These are phyloP conservation scores for Debaryomycetaceae sp. DNA, from an alignment of 1,139 yeast genomes.

Conservation along the genomic window DNA sequence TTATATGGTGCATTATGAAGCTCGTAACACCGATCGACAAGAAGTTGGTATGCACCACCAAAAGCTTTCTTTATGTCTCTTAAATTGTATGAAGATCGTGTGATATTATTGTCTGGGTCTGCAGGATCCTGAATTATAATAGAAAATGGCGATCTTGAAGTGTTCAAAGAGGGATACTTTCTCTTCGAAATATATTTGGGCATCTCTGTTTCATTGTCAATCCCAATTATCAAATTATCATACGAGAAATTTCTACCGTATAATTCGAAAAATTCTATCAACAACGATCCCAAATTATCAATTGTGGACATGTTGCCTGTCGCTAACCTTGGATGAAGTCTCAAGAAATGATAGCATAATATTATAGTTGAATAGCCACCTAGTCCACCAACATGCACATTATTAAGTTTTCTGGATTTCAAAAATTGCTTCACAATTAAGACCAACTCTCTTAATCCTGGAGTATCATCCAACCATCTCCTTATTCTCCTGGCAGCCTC, in stretches of 20 bases:
- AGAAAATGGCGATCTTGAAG: slow-evolving; percentile 56
- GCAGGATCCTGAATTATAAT: slow-evolving; percentile 90
- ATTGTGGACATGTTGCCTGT: slow-evolving; percentile 64
- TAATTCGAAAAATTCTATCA: slow-evolving; percentile 92
- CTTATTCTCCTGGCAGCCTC: slow-evolving; percentile 80
- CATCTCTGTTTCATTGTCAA: slow-evolving; percentile 45
- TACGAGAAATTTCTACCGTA: slow-evolving; percentile 92
- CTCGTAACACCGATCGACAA: slow-evolving; percentile 67
- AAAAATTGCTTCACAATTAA: slow-evolving; percentile 84
- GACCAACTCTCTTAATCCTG: slow-evolving; percentile 83
- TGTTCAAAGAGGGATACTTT: slow-evolving; percentile 51
- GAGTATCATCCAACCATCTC: slow-evolving; percentile 68
- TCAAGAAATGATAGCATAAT: slow-evolving; percentile 76
- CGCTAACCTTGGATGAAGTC: slow-evolving; percentile 73
- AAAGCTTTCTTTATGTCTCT: slow-evolving; percentile 82
- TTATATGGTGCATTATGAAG: slow-evolving; percentile 60
- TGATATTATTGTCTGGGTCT: slow-evolving; percentile 75
- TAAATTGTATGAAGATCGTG: slow-evolving; percentile 81
- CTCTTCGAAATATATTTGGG: slow-evolving; percentile 58
- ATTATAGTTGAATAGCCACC: slow-evolving; percentile 95
- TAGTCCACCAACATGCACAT: slow-evolving; percentile 94
- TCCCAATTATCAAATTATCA: slow-evolving; percentile 68
- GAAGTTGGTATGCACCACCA: slow-evolving; percentile 84
- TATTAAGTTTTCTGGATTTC: slow-evolving; percentile 73
- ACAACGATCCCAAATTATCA: slow-evolving; percentile 80